Evolutionary conservation across 495 filamentous ascomycete species (phyloP).

Genomic region (Poronia punctata): DNA sequence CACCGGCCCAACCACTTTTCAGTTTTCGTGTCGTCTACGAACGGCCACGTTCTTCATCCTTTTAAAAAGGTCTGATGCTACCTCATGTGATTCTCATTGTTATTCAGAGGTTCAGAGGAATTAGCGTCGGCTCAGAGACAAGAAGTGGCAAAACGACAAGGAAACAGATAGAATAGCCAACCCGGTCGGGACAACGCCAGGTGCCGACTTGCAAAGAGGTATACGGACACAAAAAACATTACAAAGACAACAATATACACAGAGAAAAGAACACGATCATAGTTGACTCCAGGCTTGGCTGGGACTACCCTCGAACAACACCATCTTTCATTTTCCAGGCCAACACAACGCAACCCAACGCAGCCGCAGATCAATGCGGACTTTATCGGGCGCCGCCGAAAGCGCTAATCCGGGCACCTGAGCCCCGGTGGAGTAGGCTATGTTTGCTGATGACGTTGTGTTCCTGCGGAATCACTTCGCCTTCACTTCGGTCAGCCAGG

Average conservation of each 20-base stretch:
- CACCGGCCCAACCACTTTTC: not conserved
- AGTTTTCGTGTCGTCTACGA: not conserved
- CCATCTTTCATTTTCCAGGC: too few relatives aligned
- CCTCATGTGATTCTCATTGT: conserved; percentile 1
- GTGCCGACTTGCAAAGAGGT: conserved; percentile 7
- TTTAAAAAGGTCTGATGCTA: too few relatives aligned
- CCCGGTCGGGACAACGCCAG: conserved; percentile 12
- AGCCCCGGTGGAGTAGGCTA: conserved; percentile 47
- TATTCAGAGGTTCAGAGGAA: conserved; percentile 3
- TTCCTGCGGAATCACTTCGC: conserved; percentile 34
- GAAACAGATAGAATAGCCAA: conserved; percentile 8
- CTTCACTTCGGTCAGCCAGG: conserved; percentile 35
- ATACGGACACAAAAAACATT: conserved; percentile 6
- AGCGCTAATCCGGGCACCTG: conserved; percentile 52
- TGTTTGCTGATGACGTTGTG: conserved; percentile 40
- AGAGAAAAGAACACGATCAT: conserved; percentile 7
- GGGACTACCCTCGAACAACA: not conserved
- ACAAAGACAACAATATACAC: conserved; percentile 12
- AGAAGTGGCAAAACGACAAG: conserved; percentile 4
- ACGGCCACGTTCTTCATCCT: too few relatives aligned
- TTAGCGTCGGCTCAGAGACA: conserved; percentile 11
- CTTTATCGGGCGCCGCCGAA: conserved; percentile 40
- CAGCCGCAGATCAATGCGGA: not conserved
- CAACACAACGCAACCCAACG: not conserved
- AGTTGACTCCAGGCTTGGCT: not conserved